Evolutionary conservation across 805 yeast genomes (phyloP), one percentile per base, ranked within the genome.

Genomic region (Sungouiozyma ichnusensis): DNA sequence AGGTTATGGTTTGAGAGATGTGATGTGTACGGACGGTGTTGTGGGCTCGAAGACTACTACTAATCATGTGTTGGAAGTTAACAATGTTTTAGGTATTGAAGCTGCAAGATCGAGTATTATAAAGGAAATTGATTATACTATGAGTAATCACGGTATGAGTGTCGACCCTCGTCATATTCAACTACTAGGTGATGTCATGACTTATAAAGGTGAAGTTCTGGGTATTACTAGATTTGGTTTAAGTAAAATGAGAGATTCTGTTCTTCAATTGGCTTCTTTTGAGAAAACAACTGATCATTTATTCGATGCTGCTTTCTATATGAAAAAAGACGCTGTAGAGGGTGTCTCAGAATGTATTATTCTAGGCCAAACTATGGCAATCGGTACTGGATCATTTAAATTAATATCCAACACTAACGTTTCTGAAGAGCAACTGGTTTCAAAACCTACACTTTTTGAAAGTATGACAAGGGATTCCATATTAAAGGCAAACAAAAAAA

Each of bases 111-210:
- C 86, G 0, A 81, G 95, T 52, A 92, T 92, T 60, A 83, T 92
- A 59, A 79, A 79, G 48, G 99, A 92, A 68, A 92, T 92, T 63
- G 95, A 85, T 59, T 87, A 87, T 60, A 92, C 98, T 42, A 92
- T 92, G 99, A 80, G 95, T 60, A 86, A 87, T 65, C 98, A 92
- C 71, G 99, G 99, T 66, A 92, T 92, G 98, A 85, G 95, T 62
- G 97, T 92, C 39, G 99, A 92, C 72, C 98, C 97, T 47, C 95
- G 99, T 72, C 99, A 92, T 64, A 88, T 94, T 62, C 97, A 92
- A 68, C 70, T 92, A 37, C 69, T 92, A 49, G 98, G 98, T 50
- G 99, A 92, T 64, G 97, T 92, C 39, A 92, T 92, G 99, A 86
- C 97, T 0, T 92, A 85, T 64, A 92, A 92, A 67, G 99, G 99